phyloP scores from a whole-genome alignment of 2,329 filamentous ascomycete genomes.

The Mycogone perniciosa region DNA sequence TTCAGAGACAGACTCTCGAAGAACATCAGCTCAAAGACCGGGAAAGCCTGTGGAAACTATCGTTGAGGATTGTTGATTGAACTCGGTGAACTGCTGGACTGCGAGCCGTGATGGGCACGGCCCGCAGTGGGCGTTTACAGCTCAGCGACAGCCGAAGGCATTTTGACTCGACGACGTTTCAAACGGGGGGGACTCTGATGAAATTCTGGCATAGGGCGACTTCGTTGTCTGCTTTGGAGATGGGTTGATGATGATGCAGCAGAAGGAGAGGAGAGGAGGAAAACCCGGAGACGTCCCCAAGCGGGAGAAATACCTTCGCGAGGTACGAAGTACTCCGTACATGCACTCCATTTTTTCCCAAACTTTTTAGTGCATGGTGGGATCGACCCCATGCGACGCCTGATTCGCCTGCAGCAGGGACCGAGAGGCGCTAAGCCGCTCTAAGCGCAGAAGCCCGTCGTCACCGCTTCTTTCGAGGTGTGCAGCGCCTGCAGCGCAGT shows the following conservation, averaged over 20 bases:
- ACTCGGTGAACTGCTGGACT: conserved; percentile 84
- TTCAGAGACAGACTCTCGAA: conserved; percentile 35
- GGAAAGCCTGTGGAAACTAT: conserved; percentile 56
- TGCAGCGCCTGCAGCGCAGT: neutral
- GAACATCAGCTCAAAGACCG: conserved; percentile 35
- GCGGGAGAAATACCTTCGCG: conserved; percentile 13
- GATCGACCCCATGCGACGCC: conserved; percentile 8
- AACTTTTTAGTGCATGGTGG: conserved; percentile 18
- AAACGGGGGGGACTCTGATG: conserved; percentile 30
- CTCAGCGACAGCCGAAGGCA: conserved; percentile 76
- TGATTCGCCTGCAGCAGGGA: conserved; percentile 16
- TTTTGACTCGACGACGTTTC: conserved; percentile 64
- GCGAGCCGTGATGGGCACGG: conserved; percentile 53
- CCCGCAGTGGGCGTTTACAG: conserved; percentile 88
- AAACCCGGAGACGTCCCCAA: conserved; percentile 7
- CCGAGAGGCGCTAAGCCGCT: conserved; percentile 8
- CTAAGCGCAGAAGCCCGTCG: neutral
- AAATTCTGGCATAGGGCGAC: conserved; percentile 39
- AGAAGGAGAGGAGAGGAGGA: conserved; percentile 10
- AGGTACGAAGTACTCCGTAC: conserved; percentile 6
- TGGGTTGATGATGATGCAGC: conserved; percentile 27
- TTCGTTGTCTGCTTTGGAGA: conserved; percentile 54
- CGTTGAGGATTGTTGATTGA: conserved; percentile 52
- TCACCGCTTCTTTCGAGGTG: conserved; percentile 11
- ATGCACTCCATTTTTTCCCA: conserved; percentile 8